Percentiles rank a stretch among this genome's conserved stretches.
phyloP scores from a whole-genome alignment of 148 eudicot species.

The Selenicereus undatus region DNA sequence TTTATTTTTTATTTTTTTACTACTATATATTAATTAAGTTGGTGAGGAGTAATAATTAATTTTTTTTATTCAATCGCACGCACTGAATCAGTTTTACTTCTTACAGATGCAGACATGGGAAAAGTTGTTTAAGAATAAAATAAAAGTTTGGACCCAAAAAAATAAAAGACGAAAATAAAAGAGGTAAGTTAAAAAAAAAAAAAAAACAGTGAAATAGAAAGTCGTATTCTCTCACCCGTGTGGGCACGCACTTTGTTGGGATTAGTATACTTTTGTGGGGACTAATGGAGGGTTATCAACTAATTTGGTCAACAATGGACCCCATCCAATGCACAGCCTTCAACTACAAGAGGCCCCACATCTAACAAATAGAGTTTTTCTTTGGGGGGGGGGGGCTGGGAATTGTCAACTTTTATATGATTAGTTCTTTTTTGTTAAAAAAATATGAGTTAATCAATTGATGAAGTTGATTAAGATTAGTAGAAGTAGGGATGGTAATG shows the following conservation, averaged over 20 bases:
- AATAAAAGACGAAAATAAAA: not conserved
- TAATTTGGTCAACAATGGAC: slow-evolving; percentile 36
- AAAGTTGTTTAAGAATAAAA: not conserved
- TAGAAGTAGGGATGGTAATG: too few relatives aligned
- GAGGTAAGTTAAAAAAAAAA: too few relatives aligned
- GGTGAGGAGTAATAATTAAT: slow-evolving; percentile 6
- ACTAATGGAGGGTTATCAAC: not conserved
- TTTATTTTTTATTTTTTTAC: not conserved
- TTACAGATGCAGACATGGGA: not conserved
- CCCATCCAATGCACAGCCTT: slow-evolving; percentile 17
- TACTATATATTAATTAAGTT: not conserved
- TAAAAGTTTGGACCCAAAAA: too few relatives aligned
- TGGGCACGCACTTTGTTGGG: slow-evolving; percentile 28
- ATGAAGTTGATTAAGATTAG: too few relatives aligned
- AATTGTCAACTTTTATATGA: too few relatives aligned
- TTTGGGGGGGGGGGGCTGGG: too few relatives aligned
- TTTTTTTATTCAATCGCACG: not conserved
- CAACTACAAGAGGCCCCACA: not conserved
- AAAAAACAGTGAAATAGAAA: not conserved
- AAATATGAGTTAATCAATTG: too few relatives aligned
- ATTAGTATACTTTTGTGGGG: not conserved
- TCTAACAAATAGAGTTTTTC: too few relatives aligned
- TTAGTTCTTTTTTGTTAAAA: too few relatives aligned
- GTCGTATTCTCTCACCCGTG: slow-evolving; percentile 19
- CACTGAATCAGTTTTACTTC: not conserved